Base-by-base conservation (phyloP, 192 early-diverging fungal species). In the Gryganskiella cystojenkinii region DNA sequence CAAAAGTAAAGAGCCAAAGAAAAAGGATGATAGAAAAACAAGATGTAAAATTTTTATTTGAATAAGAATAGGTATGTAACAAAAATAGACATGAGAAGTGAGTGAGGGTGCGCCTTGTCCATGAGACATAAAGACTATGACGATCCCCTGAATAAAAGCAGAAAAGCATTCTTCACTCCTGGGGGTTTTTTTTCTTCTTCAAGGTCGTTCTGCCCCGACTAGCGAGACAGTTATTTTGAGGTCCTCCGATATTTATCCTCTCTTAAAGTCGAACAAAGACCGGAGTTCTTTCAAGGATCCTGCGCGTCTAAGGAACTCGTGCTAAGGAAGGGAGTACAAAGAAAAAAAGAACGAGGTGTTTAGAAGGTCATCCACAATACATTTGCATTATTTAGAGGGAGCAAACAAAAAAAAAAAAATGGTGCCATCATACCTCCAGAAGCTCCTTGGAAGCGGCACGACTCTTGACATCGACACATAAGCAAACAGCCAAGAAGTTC, bases 391-490 rank as follows among this genome's bases (percentile, higher is more conserved):
- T 9, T 51, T 14, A 27, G 0, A 44, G 24, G 20, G n/a, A 33
- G 45, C 9, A 45, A 50, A 79, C 46, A 62, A 17, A 34, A 25
- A 20, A 45, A 24, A n/a, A n/a, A n/a, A n/a, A n/a, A n/a, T n/a
- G n/a, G n/a, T n/a, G n/a, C n/a, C n/a, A n/a, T n/a, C 27, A 50
- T 84, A 92, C 91, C 71, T 89, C 84, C 53, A 97, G 66, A 53
- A 96, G 83, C 75, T 95, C 93, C 35, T 82, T 87, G 60, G 92
- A 89, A 7, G 83, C 90, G 6, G 94, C 92, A 49, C 96, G 86
- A 64, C 89, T 92, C 79, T 90, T 87, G 28, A 92, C 93, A 69
- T 96, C 95, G 34, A 97, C 95, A 70, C 92, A 93, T 64, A 98
- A 80, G 50, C 92, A 90, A 33, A 90, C 90, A 4, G 94, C 91